A percentile compares a stretch with the other conserved stretches of the same genome.
Conservation (phyloP, 2,329 filamentous ascomycete species). For the Chrysoporthe puriensis region DNA sequence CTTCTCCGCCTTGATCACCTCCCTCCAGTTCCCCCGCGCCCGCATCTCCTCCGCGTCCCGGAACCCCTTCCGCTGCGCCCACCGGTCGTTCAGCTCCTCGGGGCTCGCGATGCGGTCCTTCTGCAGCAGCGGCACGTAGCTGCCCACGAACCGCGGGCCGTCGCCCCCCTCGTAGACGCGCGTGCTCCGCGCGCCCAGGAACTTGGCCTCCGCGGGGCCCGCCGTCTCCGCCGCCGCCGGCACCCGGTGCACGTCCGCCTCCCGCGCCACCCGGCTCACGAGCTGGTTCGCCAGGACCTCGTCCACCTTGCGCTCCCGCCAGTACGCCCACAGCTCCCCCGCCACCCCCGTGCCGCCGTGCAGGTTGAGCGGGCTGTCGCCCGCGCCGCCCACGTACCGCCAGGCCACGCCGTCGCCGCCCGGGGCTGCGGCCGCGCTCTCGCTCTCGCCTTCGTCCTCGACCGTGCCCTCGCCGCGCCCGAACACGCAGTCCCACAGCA, state of each 20-base stretch:
- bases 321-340: constrained; percentile 78
- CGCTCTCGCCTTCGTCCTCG: constrained; percentile 35
- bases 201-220: constrained; percentile 42
- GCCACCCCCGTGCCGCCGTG: constrained; percentile 69
- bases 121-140: constrained; percentile 60
- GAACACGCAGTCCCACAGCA: constrained; percentile 96
- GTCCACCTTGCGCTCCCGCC: constrained; percentile 86
- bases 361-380: constrained; percentile 57
- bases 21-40: constrained; percentile 41
- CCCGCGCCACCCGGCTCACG: constrained; percentile 61
- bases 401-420: constrained; percentile 68
- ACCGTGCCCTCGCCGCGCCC: constrained; percentile 26
- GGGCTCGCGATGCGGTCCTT: constrained; percentile 53
- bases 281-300: constrained; percentile 80
- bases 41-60: constrained; percentile 54
- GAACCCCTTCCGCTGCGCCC: constrained; percentile 65
- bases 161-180: constrained; percentile 61
- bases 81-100: constrained; percentile 62
- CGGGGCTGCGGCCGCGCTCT: constrained; percentile 37
- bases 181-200: constrained; percentile 34
- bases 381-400: constrained; percentile 72
- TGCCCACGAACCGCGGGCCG: constrained; percentile 51
- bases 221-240: constrained; percentile 40
- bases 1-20: constrained; percentile 31
- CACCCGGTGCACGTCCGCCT: constrained; percentile 34